Evolutionary conservation across 495 filamentous ascomycete species (phyloP), one percentile per base, ranked within the genome.

Genomic region (Xanthoparmelia taractica): DNA sequence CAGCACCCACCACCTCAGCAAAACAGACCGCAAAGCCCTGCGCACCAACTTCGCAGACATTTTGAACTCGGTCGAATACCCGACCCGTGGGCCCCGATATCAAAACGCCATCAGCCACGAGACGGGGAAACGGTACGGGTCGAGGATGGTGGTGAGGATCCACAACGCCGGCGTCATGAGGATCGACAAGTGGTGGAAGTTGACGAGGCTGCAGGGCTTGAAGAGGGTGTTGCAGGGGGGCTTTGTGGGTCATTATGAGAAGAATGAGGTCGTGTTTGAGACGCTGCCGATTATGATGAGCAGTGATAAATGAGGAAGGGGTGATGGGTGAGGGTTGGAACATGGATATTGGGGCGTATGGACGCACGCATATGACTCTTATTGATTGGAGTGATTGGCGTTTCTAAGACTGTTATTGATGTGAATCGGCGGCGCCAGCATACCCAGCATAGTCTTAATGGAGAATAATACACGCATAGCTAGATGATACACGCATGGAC

Each of bases 171-270:
- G 87, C 8, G 78, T 85, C 45, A 84, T 96, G 79, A 81, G 81
- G 63, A 91, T 97, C 60, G 90, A 97, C 69, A 85, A 83, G 45
- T 97, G 93, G 93, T 94, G 90, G 82, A 92, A 96, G 67, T 81
- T 93, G 66, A 80, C 89, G 66, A 82, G 91, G 31, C 73, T 95
- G 56, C 84, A 91, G 63, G 83, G 85, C 48, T 78, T 97, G 40
- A 86, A 88, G 70, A 78, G 86, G n/a, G 72, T 93, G 13, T 75
- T 97, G 47, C 87, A 88, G 64, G 86, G 88, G 18, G 93, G 93
- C 0, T 91, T 97, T 58, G 74, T 86, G 27, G 81, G 80, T 43
- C 93, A 97, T 74, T 96, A 87, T 73, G 78, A 89, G 74, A 80
- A 84, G 43, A 97, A 97, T 65, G 84, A 86, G 54, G 83, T 87